Evolutionary conservation across 2,329 filamentous ascomycete species (phyloP).

Genomic region (Aureobasidium sp.): DNA sequence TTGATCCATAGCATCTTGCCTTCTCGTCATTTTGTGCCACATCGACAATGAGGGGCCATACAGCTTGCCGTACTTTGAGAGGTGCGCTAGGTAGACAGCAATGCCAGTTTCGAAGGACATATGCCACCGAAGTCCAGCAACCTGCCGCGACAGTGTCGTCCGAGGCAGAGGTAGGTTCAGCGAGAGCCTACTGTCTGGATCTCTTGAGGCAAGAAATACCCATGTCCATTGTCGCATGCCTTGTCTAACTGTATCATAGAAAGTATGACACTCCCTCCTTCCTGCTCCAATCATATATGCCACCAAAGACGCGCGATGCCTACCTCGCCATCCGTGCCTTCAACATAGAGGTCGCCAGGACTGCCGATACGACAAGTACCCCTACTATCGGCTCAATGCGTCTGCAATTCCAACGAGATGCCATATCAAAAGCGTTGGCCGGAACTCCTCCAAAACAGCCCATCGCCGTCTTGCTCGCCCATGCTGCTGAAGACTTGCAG

Average conservation of each 20-base stretch:
- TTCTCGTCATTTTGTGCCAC: neutral
- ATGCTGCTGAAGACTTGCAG: conserved; percentile 54
- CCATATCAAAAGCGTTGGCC: conserved; percentile 67
- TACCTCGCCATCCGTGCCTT: conserved; percentile 87
- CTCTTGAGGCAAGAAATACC: conserved; percentile 41
- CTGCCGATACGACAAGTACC: conserved; percentile 83
- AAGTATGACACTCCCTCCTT: conserved; percentile 85
- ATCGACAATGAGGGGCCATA: neutral
- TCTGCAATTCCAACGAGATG: conserved; percentile 91
- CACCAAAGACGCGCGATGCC: conserved; percentile 62
- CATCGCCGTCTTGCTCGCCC: conserved; percentile 73
- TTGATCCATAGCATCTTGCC: neutral
- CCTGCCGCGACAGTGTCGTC: conserved; percentile 19
- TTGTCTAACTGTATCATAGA: conserved; percentile 36
- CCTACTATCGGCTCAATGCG: conserved; percentile 81
- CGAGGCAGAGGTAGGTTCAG: conserved; percentile 41
- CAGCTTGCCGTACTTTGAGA: neutral
- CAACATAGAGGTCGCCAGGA: conserved; percentile 83
- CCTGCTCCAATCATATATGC: conserved; percentile 77
- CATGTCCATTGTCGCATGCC: neutral
- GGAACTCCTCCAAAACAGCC: conserved; percentile 81
- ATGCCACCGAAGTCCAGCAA: conserved; percentile 13
- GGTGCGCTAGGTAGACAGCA: neutral
- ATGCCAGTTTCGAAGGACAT: neutral
- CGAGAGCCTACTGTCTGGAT: conserved; percentile 50